Evolutionary conservation across 78 protist genomes (phyloP), one percentile per base, ranked within the genome.

Genomic region (Anaeramoeba ignava): DNA sequence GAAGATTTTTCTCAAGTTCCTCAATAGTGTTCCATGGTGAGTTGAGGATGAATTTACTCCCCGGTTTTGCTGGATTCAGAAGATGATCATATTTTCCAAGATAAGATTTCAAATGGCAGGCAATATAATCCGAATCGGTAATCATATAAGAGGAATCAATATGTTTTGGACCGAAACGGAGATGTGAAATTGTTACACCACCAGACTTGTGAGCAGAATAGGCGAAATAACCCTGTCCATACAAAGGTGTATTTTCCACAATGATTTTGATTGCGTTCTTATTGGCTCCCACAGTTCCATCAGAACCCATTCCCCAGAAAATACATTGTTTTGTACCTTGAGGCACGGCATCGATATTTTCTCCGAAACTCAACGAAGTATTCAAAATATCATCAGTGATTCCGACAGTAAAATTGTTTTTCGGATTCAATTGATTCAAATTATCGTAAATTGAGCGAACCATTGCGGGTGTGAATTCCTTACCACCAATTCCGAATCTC

Each of bases 271-370:
- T 87, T 33, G 93, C 93, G 0, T 78, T 39, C 83, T 91, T 86
- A 85, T 89, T 89, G 37, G 93, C 93, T 23, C 93, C 92, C 79
- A 91, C 91, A 31, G 93, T 91, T n/a, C 93, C 93, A 82, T 91
- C 93, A 1, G 89, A 3, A 31, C 93, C 93, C 23, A 89, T 79
- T 17, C 91, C 93, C 82, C 85, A n/a, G n/a, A n/a, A n/a, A n/a
- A n/a, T n/a, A n/a, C n/a, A n/a, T n/a, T n/a, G n/a, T n/a, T n/a
- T n/a, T 89, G 90, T 87, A 39, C 85, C 86, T 40, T 42, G 40
- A 1, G 90, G 90, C 34, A 91, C 81, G 39, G 87, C 3, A 84
- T 89, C 42, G 78, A 89, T 0, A 41, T 38, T 73, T 23, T 0
- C 40, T 34, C 33, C 68, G 78, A 2, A 2, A n/a, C n/a, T n/a